Conservation (phyloP, 371 early-diverging fungal species). For the Zopfochytrium polystomum region DNA sequence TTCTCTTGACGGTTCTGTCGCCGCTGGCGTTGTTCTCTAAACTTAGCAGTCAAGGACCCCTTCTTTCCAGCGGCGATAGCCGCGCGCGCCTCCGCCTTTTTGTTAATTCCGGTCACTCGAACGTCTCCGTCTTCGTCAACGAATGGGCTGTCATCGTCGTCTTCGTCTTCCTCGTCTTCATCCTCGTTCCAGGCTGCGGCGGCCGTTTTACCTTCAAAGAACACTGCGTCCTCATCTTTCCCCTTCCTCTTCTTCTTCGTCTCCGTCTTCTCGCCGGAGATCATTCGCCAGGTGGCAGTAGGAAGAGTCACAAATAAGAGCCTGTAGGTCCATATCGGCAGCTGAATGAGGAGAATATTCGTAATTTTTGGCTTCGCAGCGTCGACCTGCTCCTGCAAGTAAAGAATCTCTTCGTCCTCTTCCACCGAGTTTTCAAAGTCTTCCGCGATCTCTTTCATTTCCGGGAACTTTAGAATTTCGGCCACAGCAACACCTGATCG, state of each 20-base stretch:
- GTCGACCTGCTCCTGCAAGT: not conserved
- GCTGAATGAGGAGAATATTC: constrained; percentile 9
- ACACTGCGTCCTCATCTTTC: not conserved
- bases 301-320: not conserved
- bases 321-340: constrained; percentile 1
- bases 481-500: constrained; percentile 23
- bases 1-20: not conserved
- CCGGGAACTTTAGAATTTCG: constrained; percentile 29
- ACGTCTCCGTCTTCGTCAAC: not conserved
- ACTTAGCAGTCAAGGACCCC: constrained; percentile 1
- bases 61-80: constrained; percentile 1
- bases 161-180: constrained; percentile 6
- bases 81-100: constrained; percentile 1
- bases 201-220: not conserved
- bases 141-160: not conserved
- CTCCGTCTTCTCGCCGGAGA: not conserved
- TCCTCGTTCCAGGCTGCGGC: not conserved
- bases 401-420: too few relatives aligned
- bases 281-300: not conserved
- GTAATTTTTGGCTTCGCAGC: constrained; percentile 7
- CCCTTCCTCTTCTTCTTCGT: not conserved
- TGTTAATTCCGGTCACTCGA: not conserved
- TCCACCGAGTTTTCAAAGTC: constrained; percentile 16
- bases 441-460: constrained; percentile 9
- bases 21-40: not conserved